Percentiles rank a stretch among this genome's conserved stretches.
phyloP scores from a whole-genome alignment of 495 filamentous ascomycete species.

The Rhypophila decipiens region DNA sequence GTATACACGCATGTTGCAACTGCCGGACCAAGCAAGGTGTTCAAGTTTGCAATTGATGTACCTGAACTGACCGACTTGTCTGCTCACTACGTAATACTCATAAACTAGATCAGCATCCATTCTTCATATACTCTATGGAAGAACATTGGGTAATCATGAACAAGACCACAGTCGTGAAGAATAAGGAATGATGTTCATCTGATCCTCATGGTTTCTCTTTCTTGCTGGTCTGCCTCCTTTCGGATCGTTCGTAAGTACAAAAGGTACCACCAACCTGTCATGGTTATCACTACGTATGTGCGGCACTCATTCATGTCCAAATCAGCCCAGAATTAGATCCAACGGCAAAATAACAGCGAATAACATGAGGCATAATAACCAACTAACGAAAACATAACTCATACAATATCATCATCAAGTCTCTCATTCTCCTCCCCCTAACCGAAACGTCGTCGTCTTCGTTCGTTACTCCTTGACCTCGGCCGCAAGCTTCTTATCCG shows the following conservation, averaged over 20 bases:
- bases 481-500: conserved; percentile 16
- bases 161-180: neutral
- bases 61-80: neutral
- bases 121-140: neutral
- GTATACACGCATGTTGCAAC: too few relatives aligned
- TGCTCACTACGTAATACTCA: neutral
- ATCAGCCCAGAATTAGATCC: neutral
- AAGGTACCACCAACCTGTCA: too few relatives aligned
- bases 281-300: too few relatives aligned
- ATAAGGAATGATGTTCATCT: neutral
- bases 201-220: neutral
- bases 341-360: neutral
- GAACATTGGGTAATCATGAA: neutral
- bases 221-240: too few relatives aligned
- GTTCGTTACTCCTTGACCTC: neutral
- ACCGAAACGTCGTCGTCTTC: too few relatives aligned
- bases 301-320: too few relatives aligned
- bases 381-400: neutral
- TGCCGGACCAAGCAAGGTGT: too few relatives aligned
- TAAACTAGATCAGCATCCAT: neutral
- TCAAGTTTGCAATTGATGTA: too few relatives aligned
- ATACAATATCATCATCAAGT: too few relatives aligned
- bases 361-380: neutral
- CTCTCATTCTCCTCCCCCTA: too few relatives aligned
- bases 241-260: too few relatives aligned